Evolutionary conservation across 2,329 filamentous ascomycete genomes (phyloP).

Genomic region (Curvularia hawaiiensis): DNA sequence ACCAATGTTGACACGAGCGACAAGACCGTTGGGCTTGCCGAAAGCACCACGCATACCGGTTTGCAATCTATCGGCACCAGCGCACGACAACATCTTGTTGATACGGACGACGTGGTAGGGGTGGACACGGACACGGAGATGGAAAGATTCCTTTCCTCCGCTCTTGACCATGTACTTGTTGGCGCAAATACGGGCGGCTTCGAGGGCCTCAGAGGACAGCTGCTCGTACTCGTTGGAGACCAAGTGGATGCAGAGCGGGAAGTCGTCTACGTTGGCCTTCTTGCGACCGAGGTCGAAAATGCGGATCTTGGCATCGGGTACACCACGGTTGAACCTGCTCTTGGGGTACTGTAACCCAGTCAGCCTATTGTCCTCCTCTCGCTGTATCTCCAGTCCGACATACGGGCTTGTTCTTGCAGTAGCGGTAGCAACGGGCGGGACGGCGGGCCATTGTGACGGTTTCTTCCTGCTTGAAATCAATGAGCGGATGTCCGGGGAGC

Average conservation of each 20-base stretch:
- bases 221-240: slow-evolving; percentile 99
- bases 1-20: slow-evolving; percentile 99
- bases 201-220: slow-evolving; percentile 98
- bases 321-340: slow-evolving; percentile 99
- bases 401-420: slow-evolving; percentile 99
- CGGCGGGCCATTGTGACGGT: slow-evolving; percentile 96
- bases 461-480: slow-evolving; percentile 54
- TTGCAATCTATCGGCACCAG: slow-evolving; percentile 99
- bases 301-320: slow-evolving; percentile 78
- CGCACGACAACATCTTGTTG: slow-evolving; percentile 99
- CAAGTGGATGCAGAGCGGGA: slow-evolving; percentile 96
- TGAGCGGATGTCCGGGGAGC: slow-evolving; percentile 43
- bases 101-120: slow-evolving; percentile 99
- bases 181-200: slow-evolving; percentile 99
- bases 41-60: slow-evolving; percentile 99
- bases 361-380: slow-evolving; percentile 32
- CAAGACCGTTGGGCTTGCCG: slow-evolving; percentile 98
- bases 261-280: slow-evolving; percentile 98
- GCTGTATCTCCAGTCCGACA: slow-evolving; percentile 24
- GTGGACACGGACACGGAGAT: slow-evolving; percentile 81
- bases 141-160: slow-evolving; percentile 74
- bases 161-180: slow-evolving; percentile 89
- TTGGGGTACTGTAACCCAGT: slow-evolving; percentile 86
- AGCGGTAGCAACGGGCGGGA: slow-evolving; percentile 99
- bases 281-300: slow-evolving; percentile 99